Percentiles rank a stretch among this genome's conserved stretches.
phyloP scores from a whole-genome alignment of 2,329 filamentous ascomycete species.

The Aspergillus japonicus region DNA sequence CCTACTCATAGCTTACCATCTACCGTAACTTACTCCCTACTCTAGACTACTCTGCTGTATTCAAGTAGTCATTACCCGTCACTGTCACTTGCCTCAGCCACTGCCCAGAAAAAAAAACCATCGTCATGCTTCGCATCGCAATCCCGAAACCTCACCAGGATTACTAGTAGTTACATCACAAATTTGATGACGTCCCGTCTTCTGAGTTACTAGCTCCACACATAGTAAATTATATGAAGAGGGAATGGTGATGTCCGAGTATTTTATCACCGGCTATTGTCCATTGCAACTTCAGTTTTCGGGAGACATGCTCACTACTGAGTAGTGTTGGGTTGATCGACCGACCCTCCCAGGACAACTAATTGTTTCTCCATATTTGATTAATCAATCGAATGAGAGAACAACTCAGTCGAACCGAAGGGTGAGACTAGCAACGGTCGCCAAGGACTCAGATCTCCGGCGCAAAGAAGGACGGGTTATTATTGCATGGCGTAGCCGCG shows the following conservation, averaged over 20 bases:
- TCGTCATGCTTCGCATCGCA: neutral
- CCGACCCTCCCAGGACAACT: neutral
- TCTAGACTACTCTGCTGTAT: too few species aligned
- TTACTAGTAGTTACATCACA: neutral
- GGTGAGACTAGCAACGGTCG: neutral
- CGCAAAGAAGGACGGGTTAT: conserved; percentile 6
- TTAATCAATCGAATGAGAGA: neutral
- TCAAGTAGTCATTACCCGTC: too few species aligned
- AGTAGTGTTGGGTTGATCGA: neutral
- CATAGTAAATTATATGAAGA: neutral
- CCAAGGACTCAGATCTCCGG: conserved; percentile 16
- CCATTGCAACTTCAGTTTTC: neutral
- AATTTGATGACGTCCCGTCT: neutral
- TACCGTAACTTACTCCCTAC: too few species aligned
- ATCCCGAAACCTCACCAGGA: neutral
- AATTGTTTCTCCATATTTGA: neutral
- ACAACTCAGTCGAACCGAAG: conserved; percentile 6
- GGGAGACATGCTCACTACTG: neutral
- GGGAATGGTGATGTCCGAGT: neutral
- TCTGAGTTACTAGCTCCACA: neutral
- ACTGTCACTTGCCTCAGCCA: too few species aligned
- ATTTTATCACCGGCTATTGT: neutral
- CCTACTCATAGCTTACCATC: too few species aligned
- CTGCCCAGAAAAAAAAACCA: too few species aligned
- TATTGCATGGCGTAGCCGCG: conserved; percentile 12